Evolutionary conservation across 345 rosid genomes (phyloP).

Genomic region (Theobroma cacao): DNA sequence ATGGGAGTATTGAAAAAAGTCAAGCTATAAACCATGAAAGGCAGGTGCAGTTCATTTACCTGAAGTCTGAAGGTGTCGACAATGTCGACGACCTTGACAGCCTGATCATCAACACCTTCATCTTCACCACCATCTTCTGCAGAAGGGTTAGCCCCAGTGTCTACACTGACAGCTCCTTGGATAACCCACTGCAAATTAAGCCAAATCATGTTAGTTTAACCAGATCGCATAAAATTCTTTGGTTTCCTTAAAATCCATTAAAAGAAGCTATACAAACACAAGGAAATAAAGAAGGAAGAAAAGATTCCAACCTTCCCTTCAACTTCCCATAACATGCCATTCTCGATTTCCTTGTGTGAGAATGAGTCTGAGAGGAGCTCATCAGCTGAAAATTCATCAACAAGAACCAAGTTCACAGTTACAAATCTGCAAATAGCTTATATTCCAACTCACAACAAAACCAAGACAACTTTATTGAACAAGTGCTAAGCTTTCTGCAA

Average conservation of each 20-base stretch:
- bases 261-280: too few species aligned
- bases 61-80: slow-evolving; percentile 95
- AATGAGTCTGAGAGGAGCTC: slow-evolving; percentile 94
- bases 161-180: slow-evolving; percentile 62
- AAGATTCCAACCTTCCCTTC: slow-evolving; percentile 62
- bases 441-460: neutral
- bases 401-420: neutral
- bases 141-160: slow-evolving; percentile 91
- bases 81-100: slow-evolving; percentile 79
- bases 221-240: neutral
- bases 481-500: neutral
- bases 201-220: neutral
- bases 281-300: neutral
- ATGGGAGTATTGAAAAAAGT: neutral
- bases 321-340: slow-evolving; percentile 79
- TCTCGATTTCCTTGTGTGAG: slow-evolving; percentile 65
- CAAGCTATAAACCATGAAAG: neutral
- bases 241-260: neutral
- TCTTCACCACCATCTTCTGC: slow-evolving; percentile 80
- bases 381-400: slow-evolving; percentile 39
- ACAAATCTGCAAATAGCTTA: neutral
- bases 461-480: neutral
- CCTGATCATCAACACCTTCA: slow-evolving; percentile 79
- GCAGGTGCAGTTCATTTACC: slow-evolving; percentile 26
- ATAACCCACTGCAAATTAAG: slow-evolving; percentile 66